Conservation (phyloP, 306 rosid species). For the Trifolium subterraneum region DNA sequence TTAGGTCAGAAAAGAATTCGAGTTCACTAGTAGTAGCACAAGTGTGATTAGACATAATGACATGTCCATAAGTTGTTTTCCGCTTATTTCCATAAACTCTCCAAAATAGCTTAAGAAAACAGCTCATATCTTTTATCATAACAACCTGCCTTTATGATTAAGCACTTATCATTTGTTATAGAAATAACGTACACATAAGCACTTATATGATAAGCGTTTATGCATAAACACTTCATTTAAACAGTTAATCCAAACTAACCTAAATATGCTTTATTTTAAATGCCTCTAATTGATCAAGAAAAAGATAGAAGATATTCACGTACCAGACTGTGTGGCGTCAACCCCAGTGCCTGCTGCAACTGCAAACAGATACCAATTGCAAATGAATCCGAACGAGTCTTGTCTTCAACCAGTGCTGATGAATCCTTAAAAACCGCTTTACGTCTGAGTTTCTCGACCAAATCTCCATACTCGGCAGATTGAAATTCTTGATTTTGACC, state of each 20-base stretch:
- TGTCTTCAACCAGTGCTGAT: background rate
- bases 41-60: background rate
- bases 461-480: conserved; percentile 32
- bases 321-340: conserved; percentile 45
- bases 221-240: background rate
- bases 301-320: background rate
- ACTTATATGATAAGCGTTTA: background rate
- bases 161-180: background rate
- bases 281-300: background rate
- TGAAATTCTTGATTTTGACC: conserved; percentile 19
- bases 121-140: background rate
- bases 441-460: conserved; percentile 44
- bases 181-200: background rate
- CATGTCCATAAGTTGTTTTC: background rate
- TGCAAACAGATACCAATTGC: conserved; percentile 47
- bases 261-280: background rate
- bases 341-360: conserved; percentile 44
- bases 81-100: background rate
- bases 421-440: conserved; percentile 36
- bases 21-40: background rate
- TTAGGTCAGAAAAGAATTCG: background rate
- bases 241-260: background rate
- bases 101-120: background rate
- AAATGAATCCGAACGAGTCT: conserved; percentile 20
- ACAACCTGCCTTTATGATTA: background rate